phyloP scores from a whole-genome alignment of 2,329 filamentous ascomycete genomes.

The Nemania bipapillata region DNA sequence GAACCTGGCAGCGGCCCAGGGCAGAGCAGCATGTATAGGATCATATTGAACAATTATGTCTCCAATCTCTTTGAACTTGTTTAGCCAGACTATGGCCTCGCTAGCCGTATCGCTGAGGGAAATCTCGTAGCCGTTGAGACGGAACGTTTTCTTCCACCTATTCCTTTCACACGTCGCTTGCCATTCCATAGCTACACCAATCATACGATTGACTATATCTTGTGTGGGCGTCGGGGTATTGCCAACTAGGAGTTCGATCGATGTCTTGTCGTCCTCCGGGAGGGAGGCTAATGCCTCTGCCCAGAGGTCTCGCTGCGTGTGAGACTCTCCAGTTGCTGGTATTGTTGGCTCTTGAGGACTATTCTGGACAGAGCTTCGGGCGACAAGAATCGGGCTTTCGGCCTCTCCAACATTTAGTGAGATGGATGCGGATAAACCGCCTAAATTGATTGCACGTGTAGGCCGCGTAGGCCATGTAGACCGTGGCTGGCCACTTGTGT shows the following conservation, averaged over 20 bases:
- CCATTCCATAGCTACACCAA: background rate
- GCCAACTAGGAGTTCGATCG: background rate
- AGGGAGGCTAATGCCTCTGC: slow-evolving; percentile 18
- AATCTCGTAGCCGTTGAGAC: background rate
- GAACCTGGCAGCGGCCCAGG: slow-evolving; percentile 24
- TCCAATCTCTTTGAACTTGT: slow-evolving; percentile 33
- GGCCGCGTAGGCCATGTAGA: background rate
- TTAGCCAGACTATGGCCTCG: slow-evolving; percentile 23
- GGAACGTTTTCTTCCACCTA: background rate
- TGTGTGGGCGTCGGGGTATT: background rate
- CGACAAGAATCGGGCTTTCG: background rate
- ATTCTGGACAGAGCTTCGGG: background rate
- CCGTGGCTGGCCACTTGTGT: too few relatives aligned
- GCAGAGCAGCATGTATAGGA: slow-evolving; percentile 28
- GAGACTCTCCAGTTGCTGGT: background rate
- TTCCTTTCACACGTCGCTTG: slow-evolving; percentile 13
- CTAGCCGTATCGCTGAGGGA: slow-evolving; percentile 9
- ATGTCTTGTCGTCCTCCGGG: slow-evolving; percentile 9
- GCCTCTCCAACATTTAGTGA: background rate
- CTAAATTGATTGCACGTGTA: background rate
- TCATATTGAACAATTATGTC: slow-evolving; percentile 31
- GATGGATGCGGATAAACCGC: background rate
- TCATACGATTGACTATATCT: slow-evolving; percentile 12
- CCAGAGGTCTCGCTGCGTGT: slow-evolving; percentile 19
- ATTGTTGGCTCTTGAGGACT: background rate